A percentile compares a stretch with the other conserved stretches of the same genome.
Evolutionary conservation across 2,329 filamentous ascomycete genomes (phyloP).

Genomic region (Pseudogymnoascus destructans): DNA sequence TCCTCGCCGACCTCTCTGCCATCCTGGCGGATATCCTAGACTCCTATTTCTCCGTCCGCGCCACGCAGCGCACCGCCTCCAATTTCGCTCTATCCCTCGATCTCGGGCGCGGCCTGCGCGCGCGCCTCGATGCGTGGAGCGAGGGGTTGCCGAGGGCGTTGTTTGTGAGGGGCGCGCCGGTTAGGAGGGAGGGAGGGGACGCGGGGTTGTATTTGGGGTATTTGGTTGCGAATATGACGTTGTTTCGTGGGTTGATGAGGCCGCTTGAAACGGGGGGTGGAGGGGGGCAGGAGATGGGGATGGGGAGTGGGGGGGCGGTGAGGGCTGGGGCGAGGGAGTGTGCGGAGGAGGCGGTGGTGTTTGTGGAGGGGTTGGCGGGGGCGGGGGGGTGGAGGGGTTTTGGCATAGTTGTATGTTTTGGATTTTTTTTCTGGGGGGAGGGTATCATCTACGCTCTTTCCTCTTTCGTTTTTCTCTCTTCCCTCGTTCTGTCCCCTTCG

Average conservation of each 20-base stretch:
- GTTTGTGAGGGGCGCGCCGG: constrained; percentile 11
- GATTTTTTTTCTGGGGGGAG: not conserved
- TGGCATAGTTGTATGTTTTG: constrained; percentile 19
- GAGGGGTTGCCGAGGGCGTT: constrained; percentile 23
- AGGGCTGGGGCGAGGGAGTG: constrained; percentile 23
- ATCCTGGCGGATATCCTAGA: constrained; percentile 26
- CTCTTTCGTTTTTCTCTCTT: not conserved
- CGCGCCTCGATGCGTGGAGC: constrained; percentile 24
- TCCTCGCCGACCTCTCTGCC: constrained; percentile 23
- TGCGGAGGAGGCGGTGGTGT: constrained; percentile 25
- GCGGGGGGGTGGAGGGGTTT: constrained; percentile 23
- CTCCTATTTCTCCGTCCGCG: constrained; percentile 24
- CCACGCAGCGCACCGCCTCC: constrained; percentile 22
- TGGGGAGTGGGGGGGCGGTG: constrained; percentile 16
- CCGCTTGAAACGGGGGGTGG: constrained; percentile 20
- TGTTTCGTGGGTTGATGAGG: constrained; percentile 26
- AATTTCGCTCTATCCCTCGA: constrained; percentile 24
- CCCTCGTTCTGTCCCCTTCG: not conserved
- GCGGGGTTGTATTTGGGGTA: constrained; percentile 25
- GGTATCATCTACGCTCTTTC: not conserved
- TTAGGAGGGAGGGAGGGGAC: constrained; percentile 21
- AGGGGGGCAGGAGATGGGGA: not conserved
- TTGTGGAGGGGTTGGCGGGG: constrained; percentile 21
- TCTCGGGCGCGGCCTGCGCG: constrained; percentile 21
- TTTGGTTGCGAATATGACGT: constrained; percentile 27